A percentile compares a stretch with the other conserved stretches of the same genome.
phyloP scores from a whole-genome alignment of 1,284 basidiomycete genomes.

The Lentinus polychrous region DNA sequence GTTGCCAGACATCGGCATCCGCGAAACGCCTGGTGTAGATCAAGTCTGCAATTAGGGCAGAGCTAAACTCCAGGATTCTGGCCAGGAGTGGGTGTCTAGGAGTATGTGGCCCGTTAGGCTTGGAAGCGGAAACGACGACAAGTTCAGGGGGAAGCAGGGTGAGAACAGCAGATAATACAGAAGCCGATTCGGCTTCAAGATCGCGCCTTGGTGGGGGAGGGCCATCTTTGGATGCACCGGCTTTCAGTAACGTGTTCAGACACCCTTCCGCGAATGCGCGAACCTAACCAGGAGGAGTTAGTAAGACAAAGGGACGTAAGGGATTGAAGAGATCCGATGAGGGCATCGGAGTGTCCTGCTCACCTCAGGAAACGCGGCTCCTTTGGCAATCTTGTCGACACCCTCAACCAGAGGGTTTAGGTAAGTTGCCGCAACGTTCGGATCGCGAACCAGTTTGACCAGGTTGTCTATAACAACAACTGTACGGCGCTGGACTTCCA shows the following conservation, averaged over 20 bases:
- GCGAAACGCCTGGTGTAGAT: slow-evolving; percentile 63
- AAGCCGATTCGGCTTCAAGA: slow-evolving; percentile 51
- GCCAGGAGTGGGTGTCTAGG: slow-evolving; percentile 44
- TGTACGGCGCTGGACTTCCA: slow-evolving; percentile 85
- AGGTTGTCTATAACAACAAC: slow-evolving; percentile 96
- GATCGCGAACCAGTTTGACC: slow-evolving; percentile 95
- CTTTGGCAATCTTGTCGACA: slow-evolving; percentile 85
- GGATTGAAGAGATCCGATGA: slow-evolving; percentile 11
- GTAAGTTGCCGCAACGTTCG: slow-evolving; percentile 85
- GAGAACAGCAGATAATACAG: slow-evolving; percentile 49
- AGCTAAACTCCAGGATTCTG: slow-evolving; percentile 61
- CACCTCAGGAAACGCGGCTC: slow-evolving; percentile 95
- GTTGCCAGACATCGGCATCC: slow-evolving; percentile 63
- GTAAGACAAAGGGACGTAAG: slow-evolving; percentile 12
- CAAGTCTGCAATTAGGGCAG: slow-evolving; percentile 73
- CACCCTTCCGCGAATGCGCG: slow-evolving; percentile 86
- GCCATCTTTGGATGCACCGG: slow-evolving; percentile 73
- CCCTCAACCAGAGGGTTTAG: slow-evolving; percentile 86
- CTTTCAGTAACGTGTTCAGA: slow-evolving; percentile 67
- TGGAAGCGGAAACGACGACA: slow-evolving; percentile 31
- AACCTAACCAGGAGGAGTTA: slow-evolving; percentile 39
- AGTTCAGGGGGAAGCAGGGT: slow-evolving; percentile 53
- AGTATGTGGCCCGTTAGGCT: slow-evolving; percentile 40
- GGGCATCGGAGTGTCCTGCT: slow-evolving; percentile 11
- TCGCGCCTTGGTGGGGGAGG: slow-evolving; percentile 64